A percentile compares a stretch with the other conserved stretches of the same genome.
These are phyloP conservation scores for Pleurotus tuber-regium DNA, from an alignment of 768 basidiomycete species.

Conservation along the genomic window DNA sequence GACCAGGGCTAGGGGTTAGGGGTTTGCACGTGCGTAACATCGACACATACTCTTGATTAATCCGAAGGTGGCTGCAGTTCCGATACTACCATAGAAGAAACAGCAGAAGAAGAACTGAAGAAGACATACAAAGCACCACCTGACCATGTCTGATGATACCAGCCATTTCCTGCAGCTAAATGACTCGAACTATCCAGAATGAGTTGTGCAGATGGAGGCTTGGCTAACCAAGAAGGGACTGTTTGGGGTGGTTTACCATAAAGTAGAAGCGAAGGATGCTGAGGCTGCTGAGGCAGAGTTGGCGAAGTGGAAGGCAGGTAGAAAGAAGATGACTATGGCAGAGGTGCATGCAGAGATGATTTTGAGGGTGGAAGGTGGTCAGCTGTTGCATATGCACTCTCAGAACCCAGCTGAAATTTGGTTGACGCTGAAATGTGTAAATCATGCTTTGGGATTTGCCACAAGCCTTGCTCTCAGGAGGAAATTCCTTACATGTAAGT, in stretches of 20 bases:
- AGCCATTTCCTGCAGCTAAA: slow-evolving; percentile 17
- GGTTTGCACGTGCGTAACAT: too few species aligned
- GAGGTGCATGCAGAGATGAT: slow-evolving; percentile 25
- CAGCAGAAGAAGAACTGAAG: not conserved
- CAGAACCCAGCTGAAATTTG: slow-evolving; percentile 24
- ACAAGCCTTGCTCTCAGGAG: slow-evolving; percentile 20
- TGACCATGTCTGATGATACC: not conserved
- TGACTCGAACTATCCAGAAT: slow-evolving; percentile 21
- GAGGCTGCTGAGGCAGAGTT: slow-evolving; percentile 7
- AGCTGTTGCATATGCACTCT: slow-evolving; percentile 24
- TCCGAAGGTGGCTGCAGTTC: not conserved
- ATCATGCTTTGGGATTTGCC: slow-evolving; percentile 22
- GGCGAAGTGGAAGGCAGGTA: slow-evolving; percentile 10
- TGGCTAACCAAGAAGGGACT: slow-evolving; percentile 16
- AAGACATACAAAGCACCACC: not conserved
- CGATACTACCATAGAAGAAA: not conserved
- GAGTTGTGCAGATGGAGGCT: slow-evolving; percentile 23
- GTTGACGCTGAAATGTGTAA: slow-evolving; percentile 18
- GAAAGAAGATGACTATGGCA: slow-evolving; percentile 18
- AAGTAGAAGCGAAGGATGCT: not conserved
- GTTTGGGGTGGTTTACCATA: slow-evolving; percentile 11
- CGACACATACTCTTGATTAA: not conserved
- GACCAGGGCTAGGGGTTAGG: too few species aligned
- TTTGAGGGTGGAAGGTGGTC: slow-evolving; percentile 21
- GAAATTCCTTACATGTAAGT: too few species aligned